Conservation (phyloP, 1,284 basidiomycete genomes). For the Phlebopus sp. region DNA sequence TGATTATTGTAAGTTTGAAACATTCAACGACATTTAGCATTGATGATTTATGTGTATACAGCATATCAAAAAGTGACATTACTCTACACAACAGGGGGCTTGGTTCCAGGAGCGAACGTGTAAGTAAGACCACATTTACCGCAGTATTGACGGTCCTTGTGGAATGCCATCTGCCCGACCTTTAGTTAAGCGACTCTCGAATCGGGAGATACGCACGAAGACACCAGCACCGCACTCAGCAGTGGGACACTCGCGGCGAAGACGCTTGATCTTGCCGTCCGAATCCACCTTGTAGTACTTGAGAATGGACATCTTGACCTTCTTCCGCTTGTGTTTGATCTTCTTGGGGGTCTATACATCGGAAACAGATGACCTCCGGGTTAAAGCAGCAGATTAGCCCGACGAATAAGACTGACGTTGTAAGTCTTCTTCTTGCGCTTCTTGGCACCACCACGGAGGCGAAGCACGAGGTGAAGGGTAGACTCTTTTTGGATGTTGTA, state of each 20-base stretch:
- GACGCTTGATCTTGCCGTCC: constrained; percentile 99
- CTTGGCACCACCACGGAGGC: constrained; percentile 96
- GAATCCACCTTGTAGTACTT: constrained; percentile 99
- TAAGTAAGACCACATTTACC: constrained; percentile 93
- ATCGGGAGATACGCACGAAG: constrained; percentile 62
- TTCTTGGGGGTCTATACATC: constrained; percentile 91
- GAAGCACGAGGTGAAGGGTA: constrained; percentile 94
- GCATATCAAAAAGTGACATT: constrained; percentile 7
- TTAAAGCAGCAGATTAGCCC: not conserved
- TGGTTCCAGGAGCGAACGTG: constrained; percentile 80
- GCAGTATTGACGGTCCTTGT: constrained; percentile 93
- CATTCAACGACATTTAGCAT: constrained; percentile 3
- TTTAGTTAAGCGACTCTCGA: not conserved
- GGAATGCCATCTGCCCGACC: constrained; percentile 79
- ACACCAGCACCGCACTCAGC: constrained; percentile 93
- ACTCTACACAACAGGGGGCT: constrained; percentile 63
- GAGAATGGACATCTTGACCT: constrained; percentile 99
- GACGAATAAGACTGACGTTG: constrained; percentile 53
- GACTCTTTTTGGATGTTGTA: constrained; percentile 97
- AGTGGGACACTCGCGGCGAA: constrained; percentile 92
- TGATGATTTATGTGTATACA: constrained; percentile 15
- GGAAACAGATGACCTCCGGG: not conserved
- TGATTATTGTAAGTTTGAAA: too few relatives aligned
- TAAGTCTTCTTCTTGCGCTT: constrained; percentile 99
- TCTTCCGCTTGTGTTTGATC: constrained; percentile 99